Conservation (phyloP, 768 basidiomycete species). For the Xerocomus potaroensis region DNA sequence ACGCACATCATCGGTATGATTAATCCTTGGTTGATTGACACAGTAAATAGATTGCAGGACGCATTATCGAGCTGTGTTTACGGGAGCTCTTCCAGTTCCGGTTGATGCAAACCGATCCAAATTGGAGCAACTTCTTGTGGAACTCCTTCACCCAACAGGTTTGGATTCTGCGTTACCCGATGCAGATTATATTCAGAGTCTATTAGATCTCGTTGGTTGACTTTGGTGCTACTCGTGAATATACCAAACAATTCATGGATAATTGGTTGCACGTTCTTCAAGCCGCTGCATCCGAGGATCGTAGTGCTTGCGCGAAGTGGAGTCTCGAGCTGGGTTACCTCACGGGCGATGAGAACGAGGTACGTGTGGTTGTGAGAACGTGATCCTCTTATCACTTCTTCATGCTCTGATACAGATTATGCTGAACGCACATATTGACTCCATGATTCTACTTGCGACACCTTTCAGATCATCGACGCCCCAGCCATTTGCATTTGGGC, state of each 20-base stretch:
- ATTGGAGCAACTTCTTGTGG: conserved; percentile 98
- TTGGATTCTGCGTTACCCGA: not conserved
- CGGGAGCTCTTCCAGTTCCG: conserved; percentile 88
- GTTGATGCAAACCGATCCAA: conserved; percentile 97
- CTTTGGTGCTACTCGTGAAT: conserved; percentile 91
- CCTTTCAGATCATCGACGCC: conserved; percentile 68
- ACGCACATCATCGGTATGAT: conserved; percentile 8
- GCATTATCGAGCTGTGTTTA: conserved; percentile 82
- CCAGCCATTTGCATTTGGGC: conserved; percentile 80
- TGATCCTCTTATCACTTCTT: not conserved
- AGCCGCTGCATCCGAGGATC: conserved; percentile 69
- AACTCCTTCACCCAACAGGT: conserved; percentile 63
- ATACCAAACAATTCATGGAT: conserved; percentile 83
- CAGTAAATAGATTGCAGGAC: conserved; percentile 65
- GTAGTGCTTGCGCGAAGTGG: conserved; percentile 60
- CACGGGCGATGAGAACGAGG: conserved; percentile 83
- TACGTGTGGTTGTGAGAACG: conserved; percentile 23
- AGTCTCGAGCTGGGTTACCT: conserved; percentile 86
- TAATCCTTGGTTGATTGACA: not conserved
- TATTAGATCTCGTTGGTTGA: conserved; percentile 81
- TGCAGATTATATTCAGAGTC: not conserved
- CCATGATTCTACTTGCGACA: conserved; percentile 78
- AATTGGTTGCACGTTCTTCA: conserved; percentile 81
- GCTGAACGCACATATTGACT: conserved; percentile 81
- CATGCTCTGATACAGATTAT: conserved; percentile 50